Evolutionary conservation across 306 rosid species (phyloP).

Genomic region (Castanospermum australe): DNA sequence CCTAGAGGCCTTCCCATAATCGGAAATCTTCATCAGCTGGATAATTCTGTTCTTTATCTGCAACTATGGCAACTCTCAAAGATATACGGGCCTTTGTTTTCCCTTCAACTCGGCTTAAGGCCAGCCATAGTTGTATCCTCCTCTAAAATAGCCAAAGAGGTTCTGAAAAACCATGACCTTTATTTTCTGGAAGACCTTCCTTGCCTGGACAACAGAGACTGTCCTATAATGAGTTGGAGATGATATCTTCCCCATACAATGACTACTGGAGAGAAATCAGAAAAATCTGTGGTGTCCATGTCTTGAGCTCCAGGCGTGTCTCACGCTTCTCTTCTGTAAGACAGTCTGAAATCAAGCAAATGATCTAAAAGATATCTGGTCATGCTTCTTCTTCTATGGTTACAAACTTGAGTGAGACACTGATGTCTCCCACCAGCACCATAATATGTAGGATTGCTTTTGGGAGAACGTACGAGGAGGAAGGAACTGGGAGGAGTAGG

Average conservation of each 20-base stretch:
- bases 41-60: conserved; percentile 3
- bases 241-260: conserved; percentile 30
- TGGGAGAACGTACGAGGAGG: conserved; percentile 30
- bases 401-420: conserved; percentile 22
- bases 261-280: conserved; percentile 47
- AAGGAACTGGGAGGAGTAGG: neutral
- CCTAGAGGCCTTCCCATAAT: conserved; percentile 48
- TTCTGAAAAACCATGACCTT: conserved; percentile 25
- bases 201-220: conserved; percentile 13
- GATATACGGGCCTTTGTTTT: conserved; percentile 35
- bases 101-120: conserved; percentile 33
- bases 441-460: conserved; percentile 36
- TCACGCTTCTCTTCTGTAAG: conserved; percentile 9
- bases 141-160: conserved; percentile 5
- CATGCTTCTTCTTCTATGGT: conserved; percentile 9
- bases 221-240: conserved; percentile 36
- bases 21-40: conserved; percentile 45
- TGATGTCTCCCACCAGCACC: conserved; percentile 21
- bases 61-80: conserved; percentile 29
- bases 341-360: conserved; percentile 1
- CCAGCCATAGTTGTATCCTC: conserved; percentile 31
- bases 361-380: conserved; percentile 1
- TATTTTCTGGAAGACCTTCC: conserved; percentile 27
- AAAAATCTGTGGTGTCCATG: conserved; percentile 35
- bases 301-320: conserved; percentile 30